Conservation (phyloP, 305 asterid species). For the Fraxinus latifolia region DNA sequence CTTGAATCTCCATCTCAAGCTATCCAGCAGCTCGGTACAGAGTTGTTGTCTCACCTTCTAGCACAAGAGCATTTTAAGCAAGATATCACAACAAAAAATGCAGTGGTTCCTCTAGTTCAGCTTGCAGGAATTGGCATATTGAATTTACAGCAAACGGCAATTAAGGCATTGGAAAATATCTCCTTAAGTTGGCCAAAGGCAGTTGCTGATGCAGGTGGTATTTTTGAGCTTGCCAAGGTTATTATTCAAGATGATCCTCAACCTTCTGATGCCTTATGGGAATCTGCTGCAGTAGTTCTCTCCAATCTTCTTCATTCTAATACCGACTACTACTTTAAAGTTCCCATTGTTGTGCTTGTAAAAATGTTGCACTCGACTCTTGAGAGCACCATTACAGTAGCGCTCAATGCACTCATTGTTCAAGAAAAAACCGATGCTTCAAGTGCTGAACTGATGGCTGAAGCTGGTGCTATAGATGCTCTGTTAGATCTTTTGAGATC, state of each 20-base stretch:
- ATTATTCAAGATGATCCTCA: slow-evolving; percentile 72
- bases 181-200: slow-evolving; percentile 79
- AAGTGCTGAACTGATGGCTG: slow-evolving; percentile 68
- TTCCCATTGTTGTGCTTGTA: slow-evolving; percentile 68
- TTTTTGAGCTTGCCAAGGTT: slow-evolving; percentile 76
- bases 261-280: slow-evolving; percentile 64
- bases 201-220: slow-evolving; percentile 84
- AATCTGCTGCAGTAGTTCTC: slow-evolving; percentile 74
- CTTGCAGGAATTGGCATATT: slow-evolving; percentile 72
- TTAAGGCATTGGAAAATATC: slow-evolving; percentile 67
- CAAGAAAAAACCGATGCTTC: slow-evolving; percentile 66
- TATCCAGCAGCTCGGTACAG: slow-evolving; percentile 82
- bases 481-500: slow-evolving; percentile 75
- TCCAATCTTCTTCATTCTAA: slow-evolving; percentile 57
- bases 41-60: slow-evolving; percentile 73
- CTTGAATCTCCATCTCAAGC: slow-evolving; percentile 81
- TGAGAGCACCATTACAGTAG: slow-evolving; percentile 52
- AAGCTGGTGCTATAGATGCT: slow-evolving; percentile 80
- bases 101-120: slow-evolving; percentile 83
- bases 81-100: slow-evolving; percentile 71
- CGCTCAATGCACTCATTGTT: slow-evolving; percentile 62
- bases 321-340: slow-evolving; percentile 53
- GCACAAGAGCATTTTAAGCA: slow-evolving; percentile 79
- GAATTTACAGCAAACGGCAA: slow-evolving; percentile 72
- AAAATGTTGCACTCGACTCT: slow-evolving; percentile 60